A percentile compares a stretch with the other conserved stretches of the same genome.
phyloP scores from a whole-genome alignment of 2,329 filamentous ascomycete genomes.

The Sarocladium oryzae region DNA sequence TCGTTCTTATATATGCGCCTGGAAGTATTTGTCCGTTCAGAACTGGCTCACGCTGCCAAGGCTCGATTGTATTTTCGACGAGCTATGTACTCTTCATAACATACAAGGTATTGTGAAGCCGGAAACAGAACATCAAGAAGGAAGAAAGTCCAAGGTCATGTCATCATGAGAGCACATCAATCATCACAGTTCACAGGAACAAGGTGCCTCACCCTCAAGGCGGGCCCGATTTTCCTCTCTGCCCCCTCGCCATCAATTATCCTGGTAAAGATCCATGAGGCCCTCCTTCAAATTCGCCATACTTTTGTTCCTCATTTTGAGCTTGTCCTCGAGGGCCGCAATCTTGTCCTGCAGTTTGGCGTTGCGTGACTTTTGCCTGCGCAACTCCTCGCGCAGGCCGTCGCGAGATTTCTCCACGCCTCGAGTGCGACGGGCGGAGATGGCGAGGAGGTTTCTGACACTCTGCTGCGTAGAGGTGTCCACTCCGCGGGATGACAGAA shows the following conservation, averaged over 20 bases:
- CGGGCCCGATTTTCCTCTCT: not conserved
- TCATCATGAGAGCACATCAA: not conserved
- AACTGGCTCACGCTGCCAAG: too few species aligned
- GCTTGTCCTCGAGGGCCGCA: constrained; percentile 31
- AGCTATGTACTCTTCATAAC: too few species aligned
- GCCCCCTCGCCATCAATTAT: too few species aligned
- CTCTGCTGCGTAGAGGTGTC: constrained; percentile 27
- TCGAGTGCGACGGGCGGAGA: constrained; percentile 49
- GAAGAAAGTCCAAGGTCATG: not conserved
- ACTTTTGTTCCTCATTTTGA: constrained; percentile 23
- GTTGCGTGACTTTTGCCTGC: constrained; percentile 49
- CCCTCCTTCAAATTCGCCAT: constrained; percentile 31
- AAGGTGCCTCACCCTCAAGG: too few species aligned
- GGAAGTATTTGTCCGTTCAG: too few species aligned
- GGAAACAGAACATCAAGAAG: too few species aligned
- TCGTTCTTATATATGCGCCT: not conserved
- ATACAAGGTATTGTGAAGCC: too few species aligned
- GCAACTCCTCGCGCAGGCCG: constrained; percentile 54
- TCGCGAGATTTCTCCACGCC: constrained; percentile 62
- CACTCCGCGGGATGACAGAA: constrained; percentile 40
- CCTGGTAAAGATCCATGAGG: constrained; percentile 30
- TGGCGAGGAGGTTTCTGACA: constrained; percentile 41
- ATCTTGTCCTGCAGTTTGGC: constrained; percentile 30
- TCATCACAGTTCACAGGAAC: not conserved
- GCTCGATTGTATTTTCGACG: too few species aligned